Base-by-base conservation (phyloP, 2,329 filamentous ascomycete genomes). In the Botrytis fragariae region DNA sequence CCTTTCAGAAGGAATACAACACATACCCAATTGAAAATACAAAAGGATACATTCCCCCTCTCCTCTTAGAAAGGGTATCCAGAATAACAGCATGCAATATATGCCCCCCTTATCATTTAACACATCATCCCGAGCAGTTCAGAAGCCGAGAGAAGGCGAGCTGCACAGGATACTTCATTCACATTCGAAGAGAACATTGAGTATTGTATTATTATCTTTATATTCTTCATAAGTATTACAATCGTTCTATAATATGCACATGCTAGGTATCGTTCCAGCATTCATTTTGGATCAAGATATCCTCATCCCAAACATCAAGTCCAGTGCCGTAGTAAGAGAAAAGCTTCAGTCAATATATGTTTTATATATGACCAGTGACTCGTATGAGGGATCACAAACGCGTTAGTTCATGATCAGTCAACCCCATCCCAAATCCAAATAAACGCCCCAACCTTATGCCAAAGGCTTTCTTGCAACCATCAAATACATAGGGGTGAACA, bases 401-500 rank as follows among this genome's bases (percentile, higher is more conserved):
- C 32, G 22, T 62, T 39, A 54, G 44, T 29, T 35, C 61, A 57
- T 67, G 7, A 42, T 39, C 42, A 39, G 10, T 65, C 60, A 61
- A 42, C 39, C 54, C 60, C 61, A 32, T 44, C 32, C 59, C 35
- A 61, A 37, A 54, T 67, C 32, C 32, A 54, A 54, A 14, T 45
- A 57, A 62, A 69, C 64, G 10, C 71, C 71, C 12, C 35, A 20
- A 45, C 29, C 44, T 61, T 59, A 74, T 29, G 68, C 74, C 67
- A 74, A 54, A 63, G 95, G 94, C 87, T 98, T 98, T 84, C 93
- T 90, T 75, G 90, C 95, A 75, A 98, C 89, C 93, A 98, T 97
- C 81, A 98, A 86, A 85, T 97, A 98, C 95, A 98, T 98, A 73
- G 95, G 95, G 1, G 95, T 98, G 85, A 98, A 98, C 35, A 98